Percentiles rank a stretch among this genome's conserved stretches.
These are phyloP conservation scores for Metschnikowia lunata DNA, from an alignment of 805 yeast genomes.

Conservation along the genomic window DNA sequence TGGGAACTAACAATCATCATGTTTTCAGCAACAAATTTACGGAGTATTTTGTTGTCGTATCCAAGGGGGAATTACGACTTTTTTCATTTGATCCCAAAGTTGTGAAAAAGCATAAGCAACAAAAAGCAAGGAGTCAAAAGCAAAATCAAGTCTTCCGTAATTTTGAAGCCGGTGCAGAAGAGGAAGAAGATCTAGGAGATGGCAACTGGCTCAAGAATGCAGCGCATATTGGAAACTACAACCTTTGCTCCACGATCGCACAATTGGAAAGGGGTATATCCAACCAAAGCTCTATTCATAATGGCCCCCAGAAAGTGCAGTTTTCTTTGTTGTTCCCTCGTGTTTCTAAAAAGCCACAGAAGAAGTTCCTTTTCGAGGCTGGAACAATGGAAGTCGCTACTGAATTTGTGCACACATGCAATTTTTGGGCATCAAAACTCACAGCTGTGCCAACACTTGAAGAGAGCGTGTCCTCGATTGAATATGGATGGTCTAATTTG, in stretches of 20 bases:
- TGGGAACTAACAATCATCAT: constrained; percentile 9
- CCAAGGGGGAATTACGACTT: constrained; percentile 59
- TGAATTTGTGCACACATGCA: constrained; percentile 71
- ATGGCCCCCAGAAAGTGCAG: constrained; percentile 19
- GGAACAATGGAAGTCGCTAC: constrained; percentile 63
- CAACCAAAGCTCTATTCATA: constrained; percentile 13
- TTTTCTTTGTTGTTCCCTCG: constrained; percentile 59
- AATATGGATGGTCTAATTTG: constrained; percentile 72
- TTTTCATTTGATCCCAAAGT: constrained; percentile 50
- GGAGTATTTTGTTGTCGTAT: constrained; percentile 60
- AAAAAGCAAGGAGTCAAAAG: constrained; percentile 22
- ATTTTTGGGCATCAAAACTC: constrained; percentile 86
- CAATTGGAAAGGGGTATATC: constrained; percentile 25
- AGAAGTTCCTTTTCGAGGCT: constrained; percentile 57
- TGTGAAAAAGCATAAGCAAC: constrained; percentile 35
- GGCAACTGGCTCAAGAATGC: constrained; percentile 71
- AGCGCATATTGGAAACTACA: constrained; percentile 49
- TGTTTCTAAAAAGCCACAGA: constrained; percentile 28
- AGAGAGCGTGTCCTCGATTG: constrained; percentile 68
- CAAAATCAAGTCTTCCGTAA: constrained; percentile 17
- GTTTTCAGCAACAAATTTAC: constrained; percentile 29
- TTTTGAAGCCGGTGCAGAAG: constrained; percentile 19
- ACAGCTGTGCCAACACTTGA: constrained; percentile 72
- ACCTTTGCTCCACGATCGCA: constrained; percentile 50
- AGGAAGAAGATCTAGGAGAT: constrained; percentile 42